Evolutionary conservation across 768 basidiomycete species (phyloP).

Genomic region (Boletellus sp.): DNA sequence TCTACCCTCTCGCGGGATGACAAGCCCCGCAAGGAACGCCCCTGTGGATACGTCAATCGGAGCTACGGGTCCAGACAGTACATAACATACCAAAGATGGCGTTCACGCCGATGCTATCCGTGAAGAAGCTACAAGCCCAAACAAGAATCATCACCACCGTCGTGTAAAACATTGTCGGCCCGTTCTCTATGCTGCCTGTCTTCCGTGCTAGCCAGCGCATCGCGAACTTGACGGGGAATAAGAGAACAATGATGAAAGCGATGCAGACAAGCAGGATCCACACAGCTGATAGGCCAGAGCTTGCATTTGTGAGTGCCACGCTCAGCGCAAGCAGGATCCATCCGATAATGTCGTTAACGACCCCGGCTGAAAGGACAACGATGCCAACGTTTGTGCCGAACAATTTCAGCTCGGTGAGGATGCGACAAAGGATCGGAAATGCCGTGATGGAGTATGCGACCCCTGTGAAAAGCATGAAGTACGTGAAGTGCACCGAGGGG

Average conservation of each 20-base stretch:
- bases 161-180: conserved; percentile 89
- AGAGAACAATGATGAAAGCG: conserved; percentile 75
- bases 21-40: conserved; percentile 77
- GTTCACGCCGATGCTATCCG: conserved; percentile 88
- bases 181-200: conserved; percentile 78
- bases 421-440: conserved; percentile 81
- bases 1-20: conserved; percentile 85
- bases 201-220: conserved; percentile 71
- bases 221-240: conserved; percentile 58
- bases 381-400: conserved; percentile 91
- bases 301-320: conserved; percentile 88
- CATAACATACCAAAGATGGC: conserved; percentile 72
- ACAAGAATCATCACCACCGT: conserved; percentile 74
- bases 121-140: conserved; percentile 89
- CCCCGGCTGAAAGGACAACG: conserved; percentile 88
- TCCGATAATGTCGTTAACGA: conserved; percentile 83
- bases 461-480: conserved; percentile 94
- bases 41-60: conserved; percentile 34
- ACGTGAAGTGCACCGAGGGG: conserved; percentile 62
- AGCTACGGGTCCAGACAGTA: neutral
- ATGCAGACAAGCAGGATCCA: conserved; percentile 80
- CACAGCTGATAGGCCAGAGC: conserved; percentile 75
- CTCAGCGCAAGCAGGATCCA: conserved; percentile 89
- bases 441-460: conserved; percentile 89
- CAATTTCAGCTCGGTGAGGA: conserved; percentile 87